phyloP scores from a whole-genome alignment of 225 moss, liverwort and hornwort species.

The Marchantia paleacea region DNA sequence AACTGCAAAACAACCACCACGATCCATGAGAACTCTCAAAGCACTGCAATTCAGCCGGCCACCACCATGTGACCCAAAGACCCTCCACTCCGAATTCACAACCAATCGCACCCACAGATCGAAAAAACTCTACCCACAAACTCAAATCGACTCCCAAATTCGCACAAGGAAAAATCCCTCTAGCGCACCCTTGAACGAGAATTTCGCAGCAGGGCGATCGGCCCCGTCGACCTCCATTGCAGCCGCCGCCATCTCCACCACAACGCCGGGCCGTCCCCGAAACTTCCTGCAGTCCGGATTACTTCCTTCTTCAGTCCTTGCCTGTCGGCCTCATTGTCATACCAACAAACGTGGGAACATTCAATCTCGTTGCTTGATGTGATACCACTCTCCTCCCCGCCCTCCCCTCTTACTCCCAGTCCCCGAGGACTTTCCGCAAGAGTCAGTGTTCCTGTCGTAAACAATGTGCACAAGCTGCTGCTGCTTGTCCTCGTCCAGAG shows the following conservation, averaged over 20 bases:
- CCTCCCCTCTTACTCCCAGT: too few relatives aligned
- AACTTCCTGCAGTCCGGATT: background rate
- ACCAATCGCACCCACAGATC: background rate
- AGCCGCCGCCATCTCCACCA: slow-evolving; percentile 5
- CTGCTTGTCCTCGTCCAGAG: too few relatives aligned
- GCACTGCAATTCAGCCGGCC: background rate
- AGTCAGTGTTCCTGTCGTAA: too few relatives aligned
- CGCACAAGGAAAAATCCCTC: background rate
- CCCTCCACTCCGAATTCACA: background rate
- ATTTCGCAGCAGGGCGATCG: slow-evolving; percentile 20
- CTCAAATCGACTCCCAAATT: background rate
- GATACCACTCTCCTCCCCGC: too few relatives aligned
- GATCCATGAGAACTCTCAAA: background rate
- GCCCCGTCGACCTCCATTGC: slow-evolving; percentile 36
- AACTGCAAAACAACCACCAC: slow-evolving; percentile 40
- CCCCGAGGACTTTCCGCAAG: too few relatives aligned
- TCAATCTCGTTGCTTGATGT: too few relatives aligned
- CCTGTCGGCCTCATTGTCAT: slow-evolving; percentile 1
- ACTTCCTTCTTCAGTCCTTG: background rate
- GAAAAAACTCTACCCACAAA: background rate
- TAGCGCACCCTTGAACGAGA: slow-evolving; percentile 35
- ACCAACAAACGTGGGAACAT: too few relatives aligned
- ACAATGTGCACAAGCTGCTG: too few relatives aligned
- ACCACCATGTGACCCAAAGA: background rate
- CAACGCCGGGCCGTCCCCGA: background rate